phyloP scores from a whole-genome alignment of 306 rosid species.

The Gleditsia sinensis region DNA sequence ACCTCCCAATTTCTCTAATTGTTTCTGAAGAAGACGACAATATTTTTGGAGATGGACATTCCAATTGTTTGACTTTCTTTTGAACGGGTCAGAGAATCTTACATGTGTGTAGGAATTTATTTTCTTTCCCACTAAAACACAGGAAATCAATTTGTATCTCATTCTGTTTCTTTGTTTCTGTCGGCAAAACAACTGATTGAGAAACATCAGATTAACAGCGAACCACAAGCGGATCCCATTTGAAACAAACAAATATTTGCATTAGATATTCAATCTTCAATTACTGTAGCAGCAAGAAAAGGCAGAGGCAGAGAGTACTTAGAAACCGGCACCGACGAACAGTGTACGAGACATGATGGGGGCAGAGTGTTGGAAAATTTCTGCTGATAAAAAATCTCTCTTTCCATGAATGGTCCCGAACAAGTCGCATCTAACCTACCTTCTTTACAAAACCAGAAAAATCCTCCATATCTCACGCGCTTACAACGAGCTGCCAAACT shows the following conservation, averaged over 20 bases:
- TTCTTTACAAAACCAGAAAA: neutral
- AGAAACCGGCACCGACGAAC: constrained; percentile 66
- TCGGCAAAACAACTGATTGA: neutral
- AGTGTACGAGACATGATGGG: constrained; percentile 36
- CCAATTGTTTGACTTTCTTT: constrained; percentile 27
- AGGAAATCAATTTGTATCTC: neutral
- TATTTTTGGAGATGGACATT: neutral
- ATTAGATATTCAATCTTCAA: too few species aligned
- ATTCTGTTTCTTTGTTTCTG: neutral
- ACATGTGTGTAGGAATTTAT: too few species aligned
- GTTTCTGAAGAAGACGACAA: neutral
- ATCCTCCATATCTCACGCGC: constrained; percentile 14
- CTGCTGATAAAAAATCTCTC: constrained; percentile 14
- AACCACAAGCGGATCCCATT: too few species aligned
- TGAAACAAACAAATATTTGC: too few species aligned
- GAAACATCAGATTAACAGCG: too few species aligned
- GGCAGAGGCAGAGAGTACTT: constrained; percentile 15
- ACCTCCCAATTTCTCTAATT: neutral
- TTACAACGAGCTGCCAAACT: constrained; percentile 43
- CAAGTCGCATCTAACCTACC: neutral
- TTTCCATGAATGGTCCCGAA: constrained; percentile 37
- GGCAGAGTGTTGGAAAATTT: constrained; percentile 42
- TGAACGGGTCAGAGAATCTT: constrained; percentile 11
- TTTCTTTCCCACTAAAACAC: too few species aligned
- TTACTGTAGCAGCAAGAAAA: too few species aligned